Percentiles rank a stretch among this genome's conserved stretches.
Evolutionary conservation across 176 grass and related monocot genomes (phyloP).

Genomic region (Bonia amplexicaulis): DNA sequence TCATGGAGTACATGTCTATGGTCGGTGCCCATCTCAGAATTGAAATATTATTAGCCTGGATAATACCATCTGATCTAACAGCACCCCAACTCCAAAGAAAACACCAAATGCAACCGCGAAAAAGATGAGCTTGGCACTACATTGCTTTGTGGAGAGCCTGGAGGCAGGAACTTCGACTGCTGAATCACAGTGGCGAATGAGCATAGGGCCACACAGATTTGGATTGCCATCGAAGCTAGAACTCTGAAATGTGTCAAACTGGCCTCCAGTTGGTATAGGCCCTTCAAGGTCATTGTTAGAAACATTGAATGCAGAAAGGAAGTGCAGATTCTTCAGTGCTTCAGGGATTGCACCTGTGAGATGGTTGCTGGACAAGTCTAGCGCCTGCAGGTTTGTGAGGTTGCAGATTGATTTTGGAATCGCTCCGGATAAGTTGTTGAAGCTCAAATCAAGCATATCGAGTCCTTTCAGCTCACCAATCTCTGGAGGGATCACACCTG

Average conservation of each 20-base stretch:
- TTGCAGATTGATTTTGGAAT: not conserved
- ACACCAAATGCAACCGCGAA: not conserved
- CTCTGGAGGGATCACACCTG: not conserved
- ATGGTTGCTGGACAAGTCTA: slow-evolving; percentile 9
- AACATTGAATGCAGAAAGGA: slow-evolving; percentile 4
- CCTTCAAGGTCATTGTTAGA: slow-evolving; percentile 24
- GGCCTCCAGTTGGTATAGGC: not conserved
- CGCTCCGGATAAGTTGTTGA: not conserved
- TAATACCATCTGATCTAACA: not conserved
- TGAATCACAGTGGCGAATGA: not conserved
- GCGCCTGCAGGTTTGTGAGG: not conserved
- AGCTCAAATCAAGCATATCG: not conserved
- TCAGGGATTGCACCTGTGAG: slow-evolving; percentile 7
- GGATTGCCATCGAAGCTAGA: slow-evolving; percentile 25
- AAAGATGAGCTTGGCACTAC: not conserved
- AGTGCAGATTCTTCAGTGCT: not conserved
- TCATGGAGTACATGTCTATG: too few relatives aligned
- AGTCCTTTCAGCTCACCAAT: slow-evolving; percentile 9
- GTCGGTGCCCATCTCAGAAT: too few relatives aligned
- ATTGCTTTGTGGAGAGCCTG: not conserved
- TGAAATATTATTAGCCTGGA: not conserved
- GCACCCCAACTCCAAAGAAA: not conserved
- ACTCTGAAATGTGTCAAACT: not conserved
- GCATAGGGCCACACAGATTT: slow-evolving; percentile 19
- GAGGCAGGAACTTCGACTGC: not conserved